Conservation (phyloP, 208 protist species). For the Porcisia deanei region DNA sequence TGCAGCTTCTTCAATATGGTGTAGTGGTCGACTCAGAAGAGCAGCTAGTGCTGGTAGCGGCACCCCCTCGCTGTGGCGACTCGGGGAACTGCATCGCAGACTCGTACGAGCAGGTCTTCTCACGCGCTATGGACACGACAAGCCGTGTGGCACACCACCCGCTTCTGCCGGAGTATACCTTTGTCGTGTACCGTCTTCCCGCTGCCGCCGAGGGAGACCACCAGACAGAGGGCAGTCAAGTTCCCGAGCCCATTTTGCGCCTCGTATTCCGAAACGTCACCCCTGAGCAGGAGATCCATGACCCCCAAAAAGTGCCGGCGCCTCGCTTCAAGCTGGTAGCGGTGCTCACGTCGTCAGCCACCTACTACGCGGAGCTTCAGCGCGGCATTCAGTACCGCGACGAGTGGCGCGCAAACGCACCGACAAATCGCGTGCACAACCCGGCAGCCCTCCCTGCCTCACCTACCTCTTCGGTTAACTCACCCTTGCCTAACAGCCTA, state of each 20-base stretch:
- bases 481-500: not conserved
- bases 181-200: constrained; percentile 76
- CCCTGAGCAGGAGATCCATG: not conserved
- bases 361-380: constrained; percentile 34
- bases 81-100: constrained; percentile 50
- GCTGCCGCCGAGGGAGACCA: constrained; percentile 5
- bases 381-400: constrained; percentile 24
- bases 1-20: constrained; percentile 85
- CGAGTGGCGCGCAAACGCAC: constrained; percentile 20
- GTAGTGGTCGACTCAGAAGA: constrained; percentile 67
- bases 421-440: constrained; percentile 3
- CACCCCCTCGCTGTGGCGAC: constrained; percentile 53
- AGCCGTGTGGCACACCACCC: constrained; percentile 50
- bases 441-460: not conserved
- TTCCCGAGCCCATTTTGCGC: constrained; percentile 60
- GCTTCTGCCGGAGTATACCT: constrained; percentile 74
- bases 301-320: constrained; percentile 16
- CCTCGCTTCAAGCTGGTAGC: constrained; percentile 74
- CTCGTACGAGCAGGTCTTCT: constrained; percentile 62
- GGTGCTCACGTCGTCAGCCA: constrained; percentile 69
- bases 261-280: constrained; percentile 85
- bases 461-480: not conserved
- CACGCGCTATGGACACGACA: constrained; percentile 18
- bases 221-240: constrained; percentile 6
- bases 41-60: constrained; percentile 65